Percentiles rank a stretch among this genome's conserved stretches.
Conservation (phyloP, 176 grass and related monocot genomes). For the Triticum turgidum region DNA sequence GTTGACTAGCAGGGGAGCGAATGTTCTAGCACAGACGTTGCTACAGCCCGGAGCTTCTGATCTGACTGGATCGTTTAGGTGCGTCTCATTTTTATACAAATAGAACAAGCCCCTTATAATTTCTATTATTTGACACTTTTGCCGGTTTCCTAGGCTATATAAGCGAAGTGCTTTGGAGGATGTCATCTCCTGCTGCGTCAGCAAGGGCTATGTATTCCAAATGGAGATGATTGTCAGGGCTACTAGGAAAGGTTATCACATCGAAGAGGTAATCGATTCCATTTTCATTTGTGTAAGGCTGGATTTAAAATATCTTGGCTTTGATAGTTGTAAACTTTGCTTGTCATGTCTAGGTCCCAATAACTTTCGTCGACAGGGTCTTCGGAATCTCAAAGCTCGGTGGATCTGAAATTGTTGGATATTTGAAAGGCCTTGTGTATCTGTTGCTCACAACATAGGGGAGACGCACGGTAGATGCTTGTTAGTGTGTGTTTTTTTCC, state of each 20-base stretch:
- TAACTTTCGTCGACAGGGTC: conserved; percentile 93
- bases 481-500: not conserved
- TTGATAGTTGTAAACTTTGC: conserved; percentile 4
- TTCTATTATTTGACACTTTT: not conserved
- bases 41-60: conserved; percentile 87
- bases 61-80: conserved; percentile 97
- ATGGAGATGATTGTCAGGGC: conserved; percentile 99
- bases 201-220: conserved; percentile 98
- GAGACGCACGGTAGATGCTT: not conserved
- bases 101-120: not conserved
- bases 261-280: conserved; percentile 67
- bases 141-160: conserved; percentile 66
- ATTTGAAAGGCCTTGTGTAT: conserved; percentile 86
- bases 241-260: conserved; percentile 77
- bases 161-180: conserved; percentile 83
- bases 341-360: conserved; percentile 69
- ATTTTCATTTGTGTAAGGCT: conserved; percentile 5
- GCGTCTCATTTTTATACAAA: not conserved
- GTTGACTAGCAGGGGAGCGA: conserved; percentile 92
- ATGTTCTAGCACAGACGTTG: conserved; percentile 98
- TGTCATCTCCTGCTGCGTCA: conserved; percentile 90
- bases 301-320: not conserved
- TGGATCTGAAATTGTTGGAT: conserved; percentile 95
- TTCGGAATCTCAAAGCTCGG: conserved; percentile 96
- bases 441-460: conserved; percentile 75